Evolutionary conservation across 1,139 yeast genomes (phyloP).

Genomic region (Ogataea hybrid): DNA sequence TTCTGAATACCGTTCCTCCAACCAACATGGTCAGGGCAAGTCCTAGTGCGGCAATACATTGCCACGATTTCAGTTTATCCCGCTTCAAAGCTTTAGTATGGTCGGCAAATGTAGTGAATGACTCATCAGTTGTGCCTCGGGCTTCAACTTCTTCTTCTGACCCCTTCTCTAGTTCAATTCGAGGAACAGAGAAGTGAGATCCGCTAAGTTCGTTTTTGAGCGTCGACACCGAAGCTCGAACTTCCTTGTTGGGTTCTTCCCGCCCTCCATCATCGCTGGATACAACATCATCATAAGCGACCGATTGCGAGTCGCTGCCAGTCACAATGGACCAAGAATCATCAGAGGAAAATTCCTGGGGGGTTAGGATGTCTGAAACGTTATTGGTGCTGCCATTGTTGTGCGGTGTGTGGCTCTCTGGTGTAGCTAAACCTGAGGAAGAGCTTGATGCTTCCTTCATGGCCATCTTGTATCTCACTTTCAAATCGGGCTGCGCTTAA

Average conservation of each 20-base stretch:
- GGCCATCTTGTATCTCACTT: neutral
- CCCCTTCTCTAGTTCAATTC: slow-evolving; percentile 1
- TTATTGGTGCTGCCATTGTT: slow-evolving; percentile 5
- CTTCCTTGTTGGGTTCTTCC: slow-evolving; percentile 1
- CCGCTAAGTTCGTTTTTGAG: slow-evolving; percentile 13
- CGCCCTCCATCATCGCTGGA: slow-evolving; percentile 19
- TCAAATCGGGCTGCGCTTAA: neutral
- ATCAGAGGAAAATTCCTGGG: slow-evolving; percentile 20
- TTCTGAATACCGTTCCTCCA: slow-evolving; percentile 2
- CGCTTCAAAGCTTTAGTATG: neutral
- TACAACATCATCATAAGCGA: slow-evolving; percentile 18
- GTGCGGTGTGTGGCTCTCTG: slow-evolving; percentile 2
- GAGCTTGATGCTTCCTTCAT: slow-evolving; percentile 10
- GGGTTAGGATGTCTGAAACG: slow-evolving; percentile 18
- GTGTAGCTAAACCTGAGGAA: slow-evolving; percentile 10
- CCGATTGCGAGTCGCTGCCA: slow-evolving; percentile 12
- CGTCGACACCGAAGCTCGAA: slow-evolving; percentile 19
- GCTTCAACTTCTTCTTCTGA: neutral
- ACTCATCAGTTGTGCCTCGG: no score
- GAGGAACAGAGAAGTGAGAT: slow-evolving; percentile 15
- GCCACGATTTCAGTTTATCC: slow-evolving; percentile 13
- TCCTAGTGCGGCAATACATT: slow-evolving; percentile 11
- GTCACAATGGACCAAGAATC: slow-evolving; percentile 23
- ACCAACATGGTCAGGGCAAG: slow-evolving; percentile 11
- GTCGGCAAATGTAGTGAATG: no score